These are phyloP conservation scores for Ilyonectria mors-panacis DNA, from an alignment of 2,329 filamentous ascomycete genomes.

Conservation along the genomic window DNA sequence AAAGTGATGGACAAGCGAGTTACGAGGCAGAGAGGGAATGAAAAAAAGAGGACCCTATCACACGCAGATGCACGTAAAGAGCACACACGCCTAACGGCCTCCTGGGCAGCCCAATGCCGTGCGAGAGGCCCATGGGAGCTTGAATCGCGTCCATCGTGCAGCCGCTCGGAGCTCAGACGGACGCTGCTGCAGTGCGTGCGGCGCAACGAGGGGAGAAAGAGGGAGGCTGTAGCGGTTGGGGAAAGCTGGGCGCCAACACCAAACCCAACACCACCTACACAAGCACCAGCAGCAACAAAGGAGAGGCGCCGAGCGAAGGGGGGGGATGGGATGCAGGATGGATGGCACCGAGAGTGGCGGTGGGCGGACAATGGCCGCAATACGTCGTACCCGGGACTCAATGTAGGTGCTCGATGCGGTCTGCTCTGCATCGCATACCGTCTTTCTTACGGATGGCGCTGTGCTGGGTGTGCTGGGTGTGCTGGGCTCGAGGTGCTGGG, in stretches of 20 bases:
- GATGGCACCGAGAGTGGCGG: conserved; percentile 25
- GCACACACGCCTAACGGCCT: conserved; percentile 35
- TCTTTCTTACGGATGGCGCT: conserved; percentile 28
- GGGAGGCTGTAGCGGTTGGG: conserved; percentile 9
- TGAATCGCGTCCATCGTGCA: conserved; percentile 3
- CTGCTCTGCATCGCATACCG: conserved; percentile 23
- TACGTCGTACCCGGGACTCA: conserved; percentile 6
- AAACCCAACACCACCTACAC: conserved; percentile 5
- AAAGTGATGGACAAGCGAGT: not conserved
- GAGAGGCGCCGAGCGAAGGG: conserved; percentile 8
- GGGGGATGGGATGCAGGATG: conserved; percentile 2
- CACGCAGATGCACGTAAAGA: conserved; percentile 30
- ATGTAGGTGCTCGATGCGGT: conserved; percentile 20
- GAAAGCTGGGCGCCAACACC: conserved; percentile 19
- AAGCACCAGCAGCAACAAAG: conserved; percentile 10
- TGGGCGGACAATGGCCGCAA: conserved; percentile 10
- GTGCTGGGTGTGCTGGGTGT: conserved; percentile 1
- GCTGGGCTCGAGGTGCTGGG: not conserved
- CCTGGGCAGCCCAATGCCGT: conserved; percentile 19
- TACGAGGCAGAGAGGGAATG: not conserved
- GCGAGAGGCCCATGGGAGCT: not conserved
- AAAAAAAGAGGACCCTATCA: conserved; percentile 25
- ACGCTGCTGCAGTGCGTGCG: conserved; percentile 14
- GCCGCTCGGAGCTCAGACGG: not conserved
- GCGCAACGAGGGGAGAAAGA: conserved; percentile 11